phyloP scores from a whole-genome alignment of 768 basidiomycete species.

The Pilatotrama ljubarskyi region DNA sequence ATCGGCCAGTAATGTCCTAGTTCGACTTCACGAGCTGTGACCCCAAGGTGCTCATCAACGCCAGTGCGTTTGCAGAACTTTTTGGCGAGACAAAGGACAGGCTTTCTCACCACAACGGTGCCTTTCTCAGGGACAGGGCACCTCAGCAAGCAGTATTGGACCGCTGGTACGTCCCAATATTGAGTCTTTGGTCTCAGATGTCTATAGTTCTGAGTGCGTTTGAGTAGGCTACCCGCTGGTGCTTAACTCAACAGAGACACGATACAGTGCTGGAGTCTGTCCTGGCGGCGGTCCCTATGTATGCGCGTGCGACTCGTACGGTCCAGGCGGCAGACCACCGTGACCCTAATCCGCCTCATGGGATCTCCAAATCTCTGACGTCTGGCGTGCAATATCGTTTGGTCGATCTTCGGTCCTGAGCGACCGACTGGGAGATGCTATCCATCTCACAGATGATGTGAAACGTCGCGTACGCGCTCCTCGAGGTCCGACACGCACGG shows the following conservation, averaged over 20 bases:
- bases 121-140: neutral
- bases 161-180: constrained; percentile 1
- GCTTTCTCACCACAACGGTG: neutral
- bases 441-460: constrained; percentile 23
- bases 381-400: too few species aligned
- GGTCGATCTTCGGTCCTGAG: constrained; percentile 17
- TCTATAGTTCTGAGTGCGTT: too few species aligned
- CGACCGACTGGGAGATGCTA: constrained; percentile 23
- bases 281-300: constrained; percentile 5
- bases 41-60: neutral
- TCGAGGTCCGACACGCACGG: constrained; percentile 25
- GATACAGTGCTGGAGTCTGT: constrained; percentile 9
- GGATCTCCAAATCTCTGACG: constrained; percentile 19
- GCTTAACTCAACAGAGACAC: constrained; percentile 7
- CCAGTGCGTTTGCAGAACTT: neutral
- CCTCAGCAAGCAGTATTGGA: constrained; percentile 5
- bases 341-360: neutral
- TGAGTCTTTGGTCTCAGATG: neutral
- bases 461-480: constrained; percentile 30
- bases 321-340: neutral
- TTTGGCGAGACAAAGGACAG: neutral
- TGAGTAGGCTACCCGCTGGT: constrained; percentile 8
- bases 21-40: neutral
- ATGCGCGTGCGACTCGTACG: neutral
- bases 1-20: neutral